phyloP scores from a whole-genome alignment of 352 stramenopile genomes.

The Globisporangium iwayamae region DNA sequence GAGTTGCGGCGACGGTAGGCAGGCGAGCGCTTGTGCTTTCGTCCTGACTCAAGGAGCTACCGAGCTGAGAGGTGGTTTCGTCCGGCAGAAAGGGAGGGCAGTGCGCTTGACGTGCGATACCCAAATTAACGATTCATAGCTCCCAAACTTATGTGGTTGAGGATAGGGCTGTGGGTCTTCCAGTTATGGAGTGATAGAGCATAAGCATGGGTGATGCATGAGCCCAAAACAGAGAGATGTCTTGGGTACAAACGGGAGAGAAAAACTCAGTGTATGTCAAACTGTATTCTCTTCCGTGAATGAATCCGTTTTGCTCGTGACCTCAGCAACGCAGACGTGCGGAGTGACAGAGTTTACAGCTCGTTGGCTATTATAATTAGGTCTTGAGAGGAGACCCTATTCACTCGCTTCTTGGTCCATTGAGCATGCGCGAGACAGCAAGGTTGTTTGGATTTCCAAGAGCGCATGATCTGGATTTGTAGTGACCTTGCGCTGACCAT shows the following conservation, averaged over 20 bases:
- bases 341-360: too few relatives aligned
- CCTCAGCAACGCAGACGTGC: too few relatives aligned
- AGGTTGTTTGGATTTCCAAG: too few relatives aligned
- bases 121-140: neutral
- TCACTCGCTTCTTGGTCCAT: too few relatives aligned
- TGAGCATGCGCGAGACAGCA: too few relatives aligned
- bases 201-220: neutral
- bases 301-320: neutral
- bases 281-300: neutral
- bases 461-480: too few relatives aligned
- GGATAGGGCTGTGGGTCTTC: neutral
- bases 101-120: neutral
- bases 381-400: too few relatives aligned
- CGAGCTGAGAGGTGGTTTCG: slow-evolving; percentile 1
- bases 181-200: neutral
- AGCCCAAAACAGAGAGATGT: neutral
- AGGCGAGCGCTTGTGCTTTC: neutral
- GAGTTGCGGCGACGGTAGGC: neutral
- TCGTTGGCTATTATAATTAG: too few relatives aligned
- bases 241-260: neutral
- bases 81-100: neutral
- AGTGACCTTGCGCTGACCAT: too few relatives aligned
- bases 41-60: neutral
- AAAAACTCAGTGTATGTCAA: neutral
- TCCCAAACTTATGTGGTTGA: neutral